Evolutionary conservation across 2,329 filamentous ascomycete genomes (phyloP), one percentile per base, ranked within the genome.

Genomic region (Botrytis fabae): DNA sequence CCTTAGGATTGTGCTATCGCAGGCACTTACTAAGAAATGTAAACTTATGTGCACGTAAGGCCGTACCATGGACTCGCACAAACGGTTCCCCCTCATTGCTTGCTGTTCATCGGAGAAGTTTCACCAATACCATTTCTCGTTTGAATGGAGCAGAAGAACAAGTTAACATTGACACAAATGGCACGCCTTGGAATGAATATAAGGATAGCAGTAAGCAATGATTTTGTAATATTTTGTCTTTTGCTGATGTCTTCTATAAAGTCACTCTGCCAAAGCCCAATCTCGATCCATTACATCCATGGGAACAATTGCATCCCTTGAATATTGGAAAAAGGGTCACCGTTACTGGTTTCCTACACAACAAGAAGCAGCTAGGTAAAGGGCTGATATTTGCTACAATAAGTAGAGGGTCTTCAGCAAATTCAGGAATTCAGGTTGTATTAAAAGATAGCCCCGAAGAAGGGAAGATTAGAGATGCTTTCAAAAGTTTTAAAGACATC

Each of bases 341-440:
- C 0, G 81, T 93, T 0, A 86, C 90, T 80, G 95, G 95, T 32
- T 96, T 95, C 77, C 82, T 97, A 0, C 89, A 90, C 40, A 89
- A 89, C 74, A 86, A 90, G 44, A 87, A 89, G 75, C 89, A 93
- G 77, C 84, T 94, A 35, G 90, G 89, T 42, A 90, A 90, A 71
- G 89, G 87, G 57, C 84, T 97, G 32, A 88, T 88, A 2, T 97
- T 97, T 79, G 90, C 90, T 65, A 86, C 91, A 48, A 38, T 80
- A 57, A 51, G 48, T 38, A 71, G 73, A 60, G 74, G 74, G 22
- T 69, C 80, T 90, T 51, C 82, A 82, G 40, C 40, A 28, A 32
- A 38, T n/a, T 12, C 54, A 9, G 70, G 63, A 40, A 80, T 90
- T 8, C 78, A 80, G 44, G 20, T 75, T 38, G 61, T 68, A 18